Base-by-base conservation (phyloP, 352 stramenopile species). In the Ophiocytium majus region DNA sequence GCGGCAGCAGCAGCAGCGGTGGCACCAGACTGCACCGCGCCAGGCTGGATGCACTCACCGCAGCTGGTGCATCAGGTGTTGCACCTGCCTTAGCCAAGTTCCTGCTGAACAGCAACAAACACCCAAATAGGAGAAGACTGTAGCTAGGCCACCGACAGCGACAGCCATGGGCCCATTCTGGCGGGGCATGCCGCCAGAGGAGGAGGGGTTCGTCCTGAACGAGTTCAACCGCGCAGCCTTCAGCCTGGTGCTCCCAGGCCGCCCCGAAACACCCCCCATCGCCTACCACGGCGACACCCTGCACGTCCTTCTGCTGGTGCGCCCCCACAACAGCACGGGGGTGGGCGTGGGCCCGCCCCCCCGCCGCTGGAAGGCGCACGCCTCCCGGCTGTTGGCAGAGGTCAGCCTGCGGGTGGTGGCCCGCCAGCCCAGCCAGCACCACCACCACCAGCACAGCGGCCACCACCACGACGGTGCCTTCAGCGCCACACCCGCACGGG, bases 1-100 rank as follows among this genome's bases (percentile, higher is more conserved):
- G 57, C 57, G 28, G 28, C 57, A 66, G 28, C 57, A 66, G 57
- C 57, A 66, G 57, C 57, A 66, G 57, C 57, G 57, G 17, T 66
- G 17, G 28, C 57, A 66, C 17, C 57, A 66, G 57, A 66, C 19
- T 28, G 19, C 28, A 28, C 57, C 19, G 28, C 57, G 28, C 17
- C 57, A 66, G 57, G 57, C 57, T 66, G 57, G 17, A 28, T 66
- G 17, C 19, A 66, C 28, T 19, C 57, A 66, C 17, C 57, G 28
- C 57, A 19, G 57, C 28, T 23, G 57, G 19, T 23, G 57, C 57
- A 66, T 19, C 57, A 66, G 28, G 19, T 19, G 17, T 23, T 23
- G 57, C 57, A 66, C 17, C 28, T 23, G 57, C 57, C 17, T 66
- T 19, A 23, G 28, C 57, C 17, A 66, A 19, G 57, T 66, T 19